Conservation (phyloP, 2,329 filamentous ascomycete species). For the Phaeosphaeriaceae sp. region DNA sequence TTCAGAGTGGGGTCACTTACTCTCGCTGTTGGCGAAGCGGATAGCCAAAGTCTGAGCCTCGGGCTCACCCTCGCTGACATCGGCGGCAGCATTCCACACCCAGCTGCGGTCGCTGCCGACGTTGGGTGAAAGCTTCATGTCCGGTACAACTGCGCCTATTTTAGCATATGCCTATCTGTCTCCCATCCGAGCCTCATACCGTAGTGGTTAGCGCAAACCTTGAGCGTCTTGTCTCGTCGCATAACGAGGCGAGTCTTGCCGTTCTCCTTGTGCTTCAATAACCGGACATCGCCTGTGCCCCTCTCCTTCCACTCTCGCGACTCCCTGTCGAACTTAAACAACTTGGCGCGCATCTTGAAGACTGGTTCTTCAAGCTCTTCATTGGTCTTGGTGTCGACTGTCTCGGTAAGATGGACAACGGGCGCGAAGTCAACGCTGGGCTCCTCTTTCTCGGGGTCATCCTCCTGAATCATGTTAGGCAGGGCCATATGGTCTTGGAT, state of each 20-base stretch:
- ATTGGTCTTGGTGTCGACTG: constrained; percentile 96
- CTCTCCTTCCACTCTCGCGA: constrained; percentile 98
- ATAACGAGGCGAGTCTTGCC: constrained; percentile 97
- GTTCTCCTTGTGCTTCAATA: constrained; percentile 99
- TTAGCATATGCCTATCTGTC: constrained; percentile 24
- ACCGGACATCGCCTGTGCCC: constrained; percentile 91
- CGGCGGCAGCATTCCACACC: constrained; percentile 98
- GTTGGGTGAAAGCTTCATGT: constrained; percentile 99
- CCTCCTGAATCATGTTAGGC: constrained; percentile 58
- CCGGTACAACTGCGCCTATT: constrained; percentile 75
- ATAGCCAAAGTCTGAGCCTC: constrained; percentile 96
- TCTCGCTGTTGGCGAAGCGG: constrained; percentile 96
- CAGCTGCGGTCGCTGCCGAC: constrained; percentile 97
- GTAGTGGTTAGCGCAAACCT: constrained; percentile 99
- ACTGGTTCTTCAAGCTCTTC: constrained; percentile 96
- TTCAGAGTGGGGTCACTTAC: constrained; percentile 63
- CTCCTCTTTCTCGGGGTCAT: constrained; percentile 84
- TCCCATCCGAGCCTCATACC: constrained; percentile 63
- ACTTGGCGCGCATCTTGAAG: constrained; percentile 99
- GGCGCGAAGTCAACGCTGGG: constrained; percentile 97
- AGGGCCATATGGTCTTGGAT: not conserved
- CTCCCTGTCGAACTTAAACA: constrained; percentile 96
- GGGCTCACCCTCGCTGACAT: constrained; percentile 97
- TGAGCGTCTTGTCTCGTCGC: constrained; percentile 99
- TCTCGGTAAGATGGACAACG: constrained; percentile 93